Evolutionary conservation across 805 yeast species (phyloP), one percentile per base, ranked within the genome.

Genomic region (Saturnispora saitoi): DNA sequence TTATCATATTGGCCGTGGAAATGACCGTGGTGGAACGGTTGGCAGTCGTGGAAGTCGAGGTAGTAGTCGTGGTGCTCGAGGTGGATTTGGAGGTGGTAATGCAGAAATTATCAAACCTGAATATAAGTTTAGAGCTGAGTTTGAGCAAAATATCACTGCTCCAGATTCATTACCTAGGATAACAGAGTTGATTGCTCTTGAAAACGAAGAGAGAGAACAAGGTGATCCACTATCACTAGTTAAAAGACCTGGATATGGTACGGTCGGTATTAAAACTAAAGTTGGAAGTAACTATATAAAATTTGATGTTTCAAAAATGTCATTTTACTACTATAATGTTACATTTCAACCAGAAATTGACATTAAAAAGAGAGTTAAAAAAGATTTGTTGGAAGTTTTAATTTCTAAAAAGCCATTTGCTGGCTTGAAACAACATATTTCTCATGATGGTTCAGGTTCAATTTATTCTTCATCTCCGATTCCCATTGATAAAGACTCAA

Each of bases 221-320:
- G 49, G 43, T 14, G 54, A 52, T 17, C 56, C 56, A 12, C 32
- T 44, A 15, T 42, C 47, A 6, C 28, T 50, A n/a, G 50, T 51
- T 4, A 51, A 44, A 22, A 58, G 63, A 55, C 61, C 62, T 9
- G 54, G 53, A 9, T 59, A 54, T 44, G 62, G 64, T 47, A 44
- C 49, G 6, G 20, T 53, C 15, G 63, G 63, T 40, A 54, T 51
- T 10, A 49, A 50, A 19, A 51, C 55, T 14, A 53, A 55, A 17
- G 56, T 58, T 45, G 61, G 61, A 19, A 56, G 61, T 8, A 58
- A 58, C 24, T 51, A 43, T 36, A 47, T 58, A 8, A 51, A 50
- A 24, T 56, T 48, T 32, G 52, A 58, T 24, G 50, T 58, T 14
- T 32, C 48, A 1, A 48, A 48, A 29, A 19, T 59, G 20, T 40